phyloP scores from a whole-genome alignment of 148 eudicot genomes.

The Vaccinium macrocarpon region DNA sequence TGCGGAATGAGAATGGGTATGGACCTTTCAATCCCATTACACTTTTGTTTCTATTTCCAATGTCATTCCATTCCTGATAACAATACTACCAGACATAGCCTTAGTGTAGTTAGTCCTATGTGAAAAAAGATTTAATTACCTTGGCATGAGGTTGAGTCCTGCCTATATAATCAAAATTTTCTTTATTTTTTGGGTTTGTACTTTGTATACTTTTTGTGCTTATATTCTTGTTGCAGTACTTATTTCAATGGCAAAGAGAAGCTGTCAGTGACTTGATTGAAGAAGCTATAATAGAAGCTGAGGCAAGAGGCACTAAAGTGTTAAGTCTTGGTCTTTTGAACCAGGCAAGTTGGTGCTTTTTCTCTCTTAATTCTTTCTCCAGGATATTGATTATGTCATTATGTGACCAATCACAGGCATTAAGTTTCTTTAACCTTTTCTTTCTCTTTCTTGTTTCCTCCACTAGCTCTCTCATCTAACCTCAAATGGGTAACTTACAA shows the following conservation, averaged over 20 bases:
- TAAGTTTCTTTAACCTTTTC: not conserved
- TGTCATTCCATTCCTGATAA: not conserved
- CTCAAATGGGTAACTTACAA: not conserved
- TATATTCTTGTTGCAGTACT: slow-evolving; percentile 37
- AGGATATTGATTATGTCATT: not conserved
- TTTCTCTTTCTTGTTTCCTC: not conserved
- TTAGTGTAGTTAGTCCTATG: not conserved
- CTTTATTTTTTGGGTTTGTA: not conserved
- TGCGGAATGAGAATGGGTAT: not conserved
- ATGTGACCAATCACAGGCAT: not conserved
- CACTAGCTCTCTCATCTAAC: not conserved
- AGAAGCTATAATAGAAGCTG: slow-evolving; percentile 59
- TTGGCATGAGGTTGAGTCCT: not conserved
- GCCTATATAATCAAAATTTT: not conserved
- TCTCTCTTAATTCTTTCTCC: not conserved
- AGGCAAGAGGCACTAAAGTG: slow-evolving; percentile 43
- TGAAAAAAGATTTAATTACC: not conserved
- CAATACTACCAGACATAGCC: not conserved
- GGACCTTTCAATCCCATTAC: not conserved
- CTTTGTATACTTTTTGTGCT: not conserved
- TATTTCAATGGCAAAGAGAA: slow-evolving; percentile 44
- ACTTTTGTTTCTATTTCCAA: not conserved
- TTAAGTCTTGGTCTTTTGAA: slow-evolving; percentile 63
- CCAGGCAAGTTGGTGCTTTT: slow-evolving; percentile 44
- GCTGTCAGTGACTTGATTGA: slow-evolving; percentile 43